Percentiles rank a stretch among this genome's conserved stretches.
phyloP scores from a whole-genome alignment of 805 yeast genomes.

The Suhomyces prunicola region DNA sequence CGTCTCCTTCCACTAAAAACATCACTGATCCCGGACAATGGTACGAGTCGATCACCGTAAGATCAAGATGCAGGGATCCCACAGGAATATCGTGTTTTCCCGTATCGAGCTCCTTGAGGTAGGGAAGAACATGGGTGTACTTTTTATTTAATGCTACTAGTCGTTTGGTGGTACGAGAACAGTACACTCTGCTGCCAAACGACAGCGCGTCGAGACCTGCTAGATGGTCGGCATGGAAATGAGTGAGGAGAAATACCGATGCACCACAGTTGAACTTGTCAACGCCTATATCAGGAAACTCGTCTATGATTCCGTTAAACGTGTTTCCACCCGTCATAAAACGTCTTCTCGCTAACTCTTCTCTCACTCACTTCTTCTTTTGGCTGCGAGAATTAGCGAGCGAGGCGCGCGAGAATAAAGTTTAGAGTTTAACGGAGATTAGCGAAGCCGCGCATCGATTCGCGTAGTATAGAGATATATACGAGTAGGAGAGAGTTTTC shows the following conservation, averaged over 20 bases:
- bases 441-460: not conserved
- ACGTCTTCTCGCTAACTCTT: no score
- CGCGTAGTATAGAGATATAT: no score
- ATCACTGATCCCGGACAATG: conserved; percentile 62
- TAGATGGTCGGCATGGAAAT: conserved; percentile 55
- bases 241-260: conserved; percentile 40
- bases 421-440: not conserved
- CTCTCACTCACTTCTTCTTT: not conserved
- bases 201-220: conserved; percentile 42
- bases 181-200: conserved; percentile 43
- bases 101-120: conserved; percentile 16
- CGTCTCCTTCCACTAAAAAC: conserved; percentile 43
- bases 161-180: conserved; percentile 41
- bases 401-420: not conserved
- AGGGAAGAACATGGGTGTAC: conserved; percentile 15
- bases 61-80: conserved; percentile 17
- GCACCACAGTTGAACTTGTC: conserved; percentile 29
- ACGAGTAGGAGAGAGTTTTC: not conserved
- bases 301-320: conserved; percentile 43
- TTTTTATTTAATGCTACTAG: conserved; percentile 19
- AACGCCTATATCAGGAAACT: conserved; percentile 47
- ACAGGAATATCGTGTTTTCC: conserved; percentile 11
- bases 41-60: conserved; percentile 48
- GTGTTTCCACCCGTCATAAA: conserved; percentile 15
- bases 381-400: not conserved